Base-by-base conservation (phyloP, 208 protist species). In the Naegleria lovaniensis region DNA sequence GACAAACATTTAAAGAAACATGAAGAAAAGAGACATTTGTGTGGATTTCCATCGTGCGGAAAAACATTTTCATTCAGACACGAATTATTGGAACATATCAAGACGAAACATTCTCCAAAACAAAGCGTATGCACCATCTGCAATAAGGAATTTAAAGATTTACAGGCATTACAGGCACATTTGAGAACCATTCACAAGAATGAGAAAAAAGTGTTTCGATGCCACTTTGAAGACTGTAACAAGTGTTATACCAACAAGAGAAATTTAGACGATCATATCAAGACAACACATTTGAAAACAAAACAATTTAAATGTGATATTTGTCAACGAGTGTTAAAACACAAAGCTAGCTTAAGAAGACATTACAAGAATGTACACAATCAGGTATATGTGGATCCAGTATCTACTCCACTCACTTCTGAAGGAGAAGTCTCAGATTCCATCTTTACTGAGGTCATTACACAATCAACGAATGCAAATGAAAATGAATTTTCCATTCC, bases 261-360 rank as follows among this genome's bases (percentile, higher is more conserved):
- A 43, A 85, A 85, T 29, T 48, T 85, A 16, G 40, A 85, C 7
- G 16, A 48, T 25, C 83, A 85, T 19, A 33, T 85, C 11, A 40
- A 85, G 25, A 48, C 83, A 40, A 43, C n/a, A 25, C 83, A 85
- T 85, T 85, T 85, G 40, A 79, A 79, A 79, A 43, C 33, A 7
- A 85, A 85, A 85, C 33, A 40, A 48, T 85, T 85, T 43, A 48
- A 85, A 40, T 85, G 83, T 85, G 83, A 85, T 5, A 48, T 85
- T 51, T 85, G 83, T 85, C 22, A 43, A 43, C 29, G n/a, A 85
- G 25, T 51, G 16, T 29, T 51, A 33, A 85, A 85, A 48, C 33
- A 85, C 38, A 85, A 85, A 33, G 40, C 83, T 29, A 85, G 40
- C 29, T 48, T 85, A 85, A 85, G 40, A 85, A 40, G 83, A 48